Conservation (phyloP, 2,329 filamentous ascomycete species). For the Cadophora malorum region DNA sequence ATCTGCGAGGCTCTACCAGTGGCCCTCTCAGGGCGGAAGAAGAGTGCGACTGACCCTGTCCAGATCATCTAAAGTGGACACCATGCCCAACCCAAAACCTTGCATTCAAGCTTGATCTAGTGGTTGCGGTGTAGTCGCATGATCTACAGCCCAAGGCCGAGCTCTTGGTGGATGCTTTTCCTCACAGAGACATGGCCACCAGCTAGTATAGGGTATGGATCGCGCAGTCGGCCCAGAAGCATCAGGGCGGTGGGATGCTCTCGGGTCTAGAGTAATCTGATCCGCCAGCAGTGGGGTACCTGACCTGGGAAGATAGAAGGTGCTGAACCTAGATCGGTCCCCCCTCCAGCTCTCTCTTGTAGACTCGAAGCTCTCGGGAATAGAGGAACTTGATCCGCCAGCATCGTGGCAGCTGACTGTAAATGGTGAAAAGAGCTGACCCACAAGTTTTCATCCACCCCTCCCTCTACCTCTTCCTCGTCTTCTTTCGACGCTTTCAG, state of each 20-base stretch:
- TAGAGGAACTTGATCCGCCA: neutral
- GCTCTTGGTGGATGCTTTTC: neutral
- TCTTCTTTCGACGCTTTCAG: conserved; percentile 30
- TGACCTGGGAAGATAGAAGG: neutral
- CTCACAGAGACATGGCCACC: neutral
- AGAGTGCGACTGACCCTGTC: neutral
- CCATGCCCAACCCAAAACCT: neutral
- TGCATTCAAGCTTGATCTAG: neutral
- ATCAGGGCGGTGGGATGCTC: no score
- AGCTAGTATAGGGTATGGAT: neutral
- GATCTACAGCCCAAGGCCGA: neutral
- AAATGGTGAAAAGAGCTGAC: neutral
- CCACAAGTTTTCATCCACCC: conserved; percentile 10
- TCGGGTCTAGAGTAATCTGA: conserved; percentile 1
- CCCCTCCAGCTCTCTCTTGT: neutral
- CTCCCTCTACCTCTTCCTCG: conserved; percentile 24
- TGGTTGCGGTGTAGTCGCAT: neutral
- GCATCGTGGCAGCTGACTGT: conserved; percentile 8
- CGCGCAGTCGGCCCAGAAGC: neutral
- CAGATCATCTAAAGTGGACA: neutral
- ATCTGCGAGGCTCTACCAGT: no score
- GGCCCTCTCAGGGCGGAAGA: neutral
- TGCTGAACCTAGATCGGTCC: neutral
- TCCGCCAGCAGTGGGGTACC: neutral
- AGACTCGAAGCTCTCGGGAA: neutral